Base-by-base conservation (phyloP, 2,329 filamentous ascomycete genomes). In the Aspergillus sp. region DNA sequence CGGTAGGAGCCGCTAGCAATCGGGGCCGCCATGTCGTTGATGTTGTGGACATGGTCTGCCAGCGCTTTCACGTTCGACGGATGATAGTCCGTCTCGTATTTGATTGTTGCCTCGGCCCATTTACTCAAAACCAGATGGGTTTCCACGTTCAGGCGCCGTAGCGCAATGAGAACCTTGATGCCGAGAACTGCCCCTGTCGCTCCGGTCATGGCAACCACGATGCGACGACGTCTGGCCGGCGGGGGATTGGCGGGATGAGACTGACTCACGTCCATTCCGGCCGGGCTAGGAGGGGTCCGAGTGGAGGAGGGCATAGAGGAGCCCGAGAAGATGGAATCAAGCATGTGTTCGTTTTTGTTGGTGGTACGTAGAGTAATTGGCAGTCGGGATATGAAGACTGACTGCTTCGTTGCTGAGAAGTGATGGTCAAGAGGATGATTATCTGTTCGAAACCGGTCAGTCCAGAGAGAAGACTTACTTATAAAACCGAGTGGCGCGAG, bases 181-280 rank as follows among this genome's bases (percentile, higher is more conserved):
- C 74, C 81, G 6, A 78, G 70, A 2, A 75, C 66, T 1, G 80
- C 73, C 3, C 81, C 81, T 0, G 81, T 83, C 0, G 81, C 81
- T 3, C 81, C 81, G 1, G 82, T 83, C 49, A 84, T 78, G 20
- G 74, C 82, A 6, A 83, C 73, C 1, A 83, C 73, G 53, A 83
- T 81, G 9, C 72, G 56, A 22, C 46, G 52, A 11, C 56, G 56
- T 6, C 56, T 36, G 12, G 54, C 32, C 49, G 54, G 36, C 52
- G 46, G 32, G n/a, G 54, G 16, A 42, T 52, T 46, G 22, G 53
- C 53, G 14, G 26, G 49, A 18, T 36, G 57, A 31, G 18, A 22
- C 16, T 56, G 47, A 16, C 54, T 49, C n/a, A 9, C 6, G 14
- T 55, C 49, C 49, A 54, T 52, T 12, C 59, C 60, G 14, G 49